A percentile compares a stretch with the other conserved stretches of the same genome.
phyloP scores from a whole-genome alignment of 768 basidiomycete species.

The Guyanaporus albipodus region DNA sequence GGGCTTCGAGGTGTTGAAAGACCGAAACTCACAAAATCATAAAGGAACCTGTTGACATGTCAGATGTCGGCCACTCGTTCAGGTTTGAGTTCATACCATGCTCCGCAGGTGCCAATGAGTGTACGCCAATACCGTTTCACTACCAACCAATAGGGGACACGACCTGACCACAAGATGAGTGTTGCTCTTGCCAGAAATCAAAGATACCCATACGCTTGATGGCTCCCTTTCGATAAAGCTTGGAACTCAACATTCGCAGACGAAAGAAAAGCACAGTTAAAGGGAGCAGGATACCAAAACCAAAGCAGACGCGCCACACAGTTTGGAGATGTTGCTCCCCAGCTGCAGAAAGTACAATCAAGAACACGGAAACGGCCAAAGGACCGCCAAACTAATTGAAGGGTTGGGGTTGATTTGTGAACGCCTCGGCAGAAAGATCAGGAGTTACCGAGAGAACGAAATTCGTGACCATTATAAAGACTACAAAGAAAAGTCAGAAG shows the following conservation, averaged over 20 bases:
- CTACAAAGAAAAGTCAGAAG: slow-evolving; percentile 25
- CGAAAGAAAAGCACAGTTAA: slow-evolving; percentile 70
- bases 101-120: slow-evolving; percentile 68
- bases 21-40: slow-evolving; percentile 50
- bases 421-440: neutral
- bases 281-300: slow-evolving; percentile 58
- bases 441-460: slow-evolving; percentile 55
- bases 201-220: slow-evolving; percentile 50
- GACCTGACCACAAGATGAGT: slow-evolving; percentile 32
- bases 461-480: slow-evolving; percentile 76
- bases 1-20: neutral
- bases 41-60: slow-evolving; percentile 50
- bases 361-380: slow-evolving; percentile 59
- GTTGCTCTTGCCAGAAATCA: neutral
- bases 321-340: slow-evolving; percentile 58
- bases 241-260: slow-evolving; percentile 65
- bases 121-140: slow-evolving; percentile 62
- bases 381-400: slow-evolving; percentile 57
- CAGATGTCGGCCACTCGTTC: neutral
- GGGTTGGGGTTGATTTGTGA: neutral
- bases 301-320: slow-evolving; percentile 67
- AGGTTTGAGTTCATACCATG: slow-evolving; percentile 43
- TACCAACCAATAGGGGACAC: slow-evolving; percentile 59
- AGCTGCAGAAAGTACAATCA: slow-evolving; percentile 65
- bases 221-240: slow-evolving; percentile 58